phyloP scores from a whole-genome alignment of 371 early-diverging fungal species.

The Dinochytrium kinnereticum region DNA sequence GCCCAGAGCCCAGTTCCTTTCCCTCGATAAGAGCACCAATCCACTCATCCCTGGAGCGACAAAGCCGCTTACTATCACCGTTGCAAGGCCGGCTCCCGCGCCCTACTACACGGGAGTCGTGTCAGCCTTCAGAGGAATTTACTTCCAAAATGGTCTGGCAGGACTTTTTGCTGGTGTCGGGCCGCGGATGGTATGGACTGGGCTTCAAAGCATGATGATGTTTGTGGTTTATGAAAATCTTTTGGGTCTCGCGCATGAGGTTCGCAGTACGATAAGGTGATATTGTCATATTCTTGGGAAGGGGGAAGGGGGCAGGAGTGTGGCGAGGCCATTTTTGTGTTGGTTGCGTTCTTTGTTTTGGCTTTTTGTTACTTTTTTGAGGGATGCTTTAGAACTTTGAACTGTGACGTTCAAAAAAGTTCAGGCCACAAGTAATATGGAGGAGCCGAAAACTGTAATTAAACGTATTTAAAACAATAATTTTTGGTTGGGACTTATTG shows the following conservation, averaged over 20 bases:
- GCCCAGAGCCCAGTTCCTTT: conserved; percentile 6
- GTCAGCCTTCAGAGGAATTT: conserved; percentile 36
- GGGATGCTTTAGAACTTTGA: background rate
- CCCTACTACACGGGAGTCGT: conserved; percentile 35
- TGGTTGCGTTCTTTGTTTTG: background rate
- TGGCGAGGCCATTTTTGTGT: background rate
- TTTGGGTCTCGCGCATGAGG: background rate
- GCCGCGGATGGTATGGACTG: conserved; percentile 46
- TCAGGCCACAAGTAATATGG: no score
- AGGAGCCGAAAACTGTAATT: no score
- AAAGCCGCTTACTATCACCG: background rate
- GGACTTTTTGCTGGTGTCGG: conserved; percentile 47
- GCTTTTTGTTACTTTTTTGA: background rate
- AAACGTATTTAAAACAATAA: background rate
- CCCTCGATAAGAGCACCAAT: conserved; percentile 1
- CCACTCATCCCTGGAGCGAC: background rate
- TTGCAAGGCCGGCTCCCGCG: conserved; percentile 17
- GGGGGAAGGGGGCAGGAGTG: background rate
- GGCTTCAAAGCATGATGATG: conserved; percentile 40
- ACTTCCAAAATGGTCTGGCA: conserved; percentile 28
- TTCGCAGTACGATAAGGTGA: no score
- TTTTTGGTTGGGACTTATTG: conserved; percentile 9
- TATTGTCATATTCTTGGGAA: no score
- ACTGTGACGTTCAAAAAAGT: no score
- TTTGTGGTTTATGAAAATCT: conserved; percentile 35